phyloP scores from a whole-genome alignment of 148 eudicot genomes.

The Chenopodium album region DNA sequence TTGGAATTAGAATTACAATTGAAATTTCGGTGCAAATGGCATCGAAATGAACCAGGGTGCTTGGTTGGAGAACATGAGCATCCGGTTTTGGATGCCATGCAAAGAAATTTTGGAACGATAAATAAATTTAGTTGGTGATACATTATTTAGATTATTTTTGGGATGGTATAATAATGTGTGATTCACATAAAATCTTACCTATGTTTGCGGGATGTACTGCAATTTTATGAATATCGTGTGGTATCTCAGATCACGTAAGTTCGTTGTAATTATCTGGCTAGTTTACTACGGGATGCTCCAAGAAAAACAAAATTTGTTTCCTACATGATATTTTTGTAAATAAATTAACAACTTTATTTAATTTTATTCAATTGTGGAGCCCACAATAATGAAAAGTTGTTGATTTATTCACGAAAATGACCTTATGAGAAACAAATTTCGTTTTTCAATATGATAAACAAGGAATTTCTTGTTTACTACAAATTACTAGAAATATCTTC shows the following conservation, averaged over 20 bases:
- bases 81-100: constrained; percentile 37
- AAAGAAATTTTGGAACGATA: not conserved
- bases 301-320: too few species aligned
- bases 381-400: too few species aligned
- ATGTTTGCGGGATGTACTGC: not conserved
- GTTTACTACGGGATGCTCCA: not conserved
- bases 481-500: too few species aligned
- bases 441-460: too few species aligned
- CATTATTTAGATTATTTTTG: not conserved
- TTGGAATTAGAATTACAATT: constrained; percentile 5
- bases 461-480: too few species aligned
- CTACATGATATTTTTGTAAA: too few species aligned
- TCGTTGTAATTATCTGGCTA: not conserved
- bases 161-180: not conserved
- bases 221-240: not conserved
- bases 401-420: too few species aligned
- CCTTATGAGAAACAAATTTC: too few species aligned
- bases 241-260: too few species aligned
- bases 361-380: too few species aligned
- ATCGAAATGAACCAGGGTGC: constrained; percentile 36
- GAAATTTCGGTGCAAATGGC: constrained; percentile 23
- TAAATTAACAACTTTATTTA: too few species aligned
- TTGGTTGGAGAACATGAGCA: constrained; percentile 36
- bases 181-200: constrained; percentile 10
- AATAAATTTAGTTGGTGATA: not conserved